Base-by-base conservation (phyloP, 495 filamentous ascomycete species). In the Articulospora tetracladia region DNA sequence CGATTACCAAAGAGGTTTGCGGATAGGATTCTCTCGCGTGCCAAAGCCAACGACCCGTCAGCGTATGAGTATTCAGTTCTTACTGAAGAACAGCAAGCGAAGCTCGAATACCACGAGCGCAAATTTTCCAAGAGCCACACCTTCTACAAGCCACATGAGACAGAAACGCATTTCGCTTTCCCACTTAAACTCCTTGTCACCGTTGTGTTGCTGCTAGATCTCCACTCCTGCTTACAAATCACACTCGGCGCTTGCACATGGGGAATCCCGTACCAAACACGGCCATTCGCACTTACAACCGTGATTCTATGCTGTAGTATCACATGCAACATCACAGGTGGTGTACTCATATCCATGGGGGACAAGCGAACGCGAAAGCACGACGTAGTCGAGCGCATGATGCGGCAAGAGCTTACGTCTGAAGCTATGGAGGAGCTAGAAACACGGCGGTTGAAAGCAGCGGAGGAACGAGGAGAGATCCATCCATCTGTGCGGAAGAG, bases 71-170 rank as follows among this genome's bases (percentile, higher is more conserved):
- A 76, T 57, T 79, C 80, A 0, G 86, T 91, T 1, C 76, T 93
- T 2, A 78, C 76, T 13, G 78, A 78, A 15, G 72, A 76, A 49
- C 81, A 90, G 67, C 85, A 91, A 67, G 70, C 72, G 22, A 78
- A 77, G 44, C 76, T 93, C 15, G 76, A 83, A 50, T 82, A 91
- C 62, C 88, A 93, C 68, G 86, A 90, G 61, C 76, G 71, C 22
- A 91, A 90, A 61, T 86, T 91, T 61, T 77, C 85, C 63, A 89
- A 85, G 56, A 86, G 84, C 0, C 89, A 93, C 67, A 90, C 88
- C 3, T 93, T 91, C 73, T 93, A 91, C 76, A 90, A 89, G 66
- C 89, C 89, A 1, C 88, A 93, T 70, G 89, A 93, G 73, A 92
- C 88, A 0, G 74, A 83, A 52, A 92, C 89, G 3, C 89, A 93